These are phyloP conservation scores for Mytilinidion resinicola DNA, from an alignment of 495 filamentous ascomycete species.

Conservation along the genomic window DNA sequence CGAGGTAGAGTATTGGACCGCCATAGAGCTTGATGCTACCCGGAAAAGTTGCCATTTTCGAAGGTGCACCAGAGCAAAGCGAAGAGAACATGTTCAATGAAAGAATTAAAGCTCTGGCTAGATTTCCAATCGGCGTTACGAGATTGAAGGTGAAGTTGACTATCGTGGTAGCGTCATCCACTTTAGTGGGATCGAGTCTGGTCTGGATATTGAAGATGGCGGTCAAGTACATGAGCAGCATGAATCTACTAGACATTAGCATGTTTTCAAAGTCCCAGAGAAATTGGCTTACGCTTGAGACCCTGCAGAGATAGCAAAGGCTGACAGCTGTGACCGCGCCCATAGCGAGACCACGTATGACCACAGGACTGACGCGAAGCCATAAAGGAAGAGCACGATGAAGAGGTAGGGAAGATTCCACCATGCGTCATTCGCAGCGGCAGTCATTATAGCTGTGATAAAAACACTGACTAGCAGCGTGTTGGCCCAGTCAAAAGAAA, in stretches of 20 bases:
- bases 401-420: slow-evolving; percentile 71
- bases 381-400: slow-evolving; percentile 67
- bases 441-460: slow-evolving; percentile 56
- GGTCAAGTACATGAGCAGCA: slow-evolving; percentile 76
- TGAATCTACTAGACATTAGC: slow-evolving; percentile 34
- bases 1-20: slow-evolving; percentile 69
- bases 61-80: slow-evolving; percentile 53
- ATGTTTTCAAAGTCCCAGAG: not conserved
- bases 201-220: slow-evolving; percentile 62
- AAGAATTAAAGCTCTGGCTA: slow-evolving; percentile 63
- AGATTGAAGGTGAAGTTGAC: slow-evolving; percentile 62
- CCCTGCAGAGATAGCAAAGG: slow-evolving; percentile 69
- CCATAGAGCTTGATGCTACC: slow-evolving; percentile 68
- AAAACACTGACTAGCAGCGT: slow-evolving; percentile 55
- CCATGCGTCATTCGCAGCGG: slow-evolving; percentile 55
- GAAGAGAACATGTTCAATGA: slow-evolving; percentile 72
- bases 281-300: slow-evolving; percentile 47
- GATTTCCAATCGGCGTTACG: slow-evolving; percentile 62
- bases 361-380: slow-evolving; percentile 60
- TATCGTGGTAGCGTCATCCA: slow-evolving; percentile 52
- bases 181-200: slow-evolving; percentile 54
- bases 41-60: slow-evolving; percentile 55
- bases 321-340: slow-evolving; percentile 59
- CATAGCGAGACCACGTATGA: slow-evolving; percentile 71
- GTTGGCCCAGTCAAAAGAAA: slow-evolving; percentile 68